Evolutionary conservation across 768 basidiomycete species (phyloP), one percentile per base, ranked within the genome.

Genomic region (Boletus rubescentipes): DNA sequence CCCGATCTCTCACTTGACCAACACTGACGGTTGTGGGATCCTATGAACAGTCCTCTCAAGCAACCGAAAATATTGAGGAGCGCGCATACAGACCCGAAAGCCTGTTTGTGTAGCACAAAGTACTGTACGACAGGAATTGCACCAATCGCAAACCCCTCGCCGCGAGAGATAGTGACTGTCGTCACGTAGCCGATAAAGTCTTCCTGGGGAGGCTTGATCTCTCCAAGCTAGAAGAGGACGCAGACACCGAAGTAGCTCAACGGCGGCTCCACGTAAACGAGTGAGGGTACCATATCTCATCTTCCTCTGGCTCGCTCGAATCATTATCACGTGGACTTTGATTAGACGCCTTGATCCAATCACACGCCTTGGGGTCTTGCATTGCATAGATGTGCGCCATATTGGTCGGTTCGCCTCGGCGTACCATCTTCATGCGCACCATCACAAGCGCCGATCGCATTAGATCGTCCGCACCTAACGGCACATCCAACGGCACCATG

Each of bases 131-230:
- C 65, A 4, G 90, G 75, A 16, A 98, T 71, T 0, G 86, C 83
- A 16, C 86, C 96, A 12, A 97, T 77, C 3, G 83, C 94, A 61
- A 83, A 83, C 0, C 91, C 93, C 54, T 80, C 73, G 0, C 95
- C 95, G 29, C 85, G n/a, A n/a, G 80, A 0, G 84, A 78, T 9
- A 98, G 77, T 2, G 94, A 95, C 95, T 2, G 89, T 86, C 0
- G 93, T 92, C 18, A 93, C 78, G 63, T 89, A 91, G 1, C 96
- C 95, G 48, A 96, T 82, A 21, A 90, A 76, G 4, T 71, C 65
- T 4, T 73, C 66, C 43, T 75, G 64, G 2, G 73, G 61, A 6
- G 84, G 76, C 8, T 71, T 67, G 7, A 68, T 57, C 54, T 77
- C 73, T 12, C 77, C 77, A 4, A 84, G 63, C 85, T 87, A 46